phyloP scores from a whole-genome alignment of 2,329 filamentous ascomycete genomes.

The Calonectria pseudoturangicola region DNA sequence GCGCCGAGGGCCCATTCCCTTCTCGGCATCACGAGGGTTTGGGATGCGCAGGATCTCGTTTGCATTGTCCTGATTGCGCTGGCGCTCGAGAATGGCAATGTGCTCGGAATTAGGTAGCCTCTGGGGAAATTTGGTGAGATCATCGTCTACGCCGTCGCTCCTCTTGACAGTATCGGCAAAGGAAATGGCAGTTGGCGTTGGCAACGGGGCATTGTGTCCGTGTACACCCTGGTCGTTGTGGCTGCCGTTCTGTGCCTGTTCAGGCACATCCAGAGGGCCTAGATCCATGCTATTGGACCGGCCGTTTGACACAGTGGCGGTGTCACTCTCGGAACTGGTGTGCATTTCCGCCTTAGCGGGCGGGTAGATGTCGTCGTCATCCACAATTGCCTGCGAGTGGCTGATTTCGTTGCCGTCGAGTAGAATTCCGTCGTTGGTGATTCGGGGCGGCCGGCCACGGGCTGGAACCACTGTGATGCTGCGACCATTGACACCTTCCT shows the following conservation, averaged over 20 bases:
- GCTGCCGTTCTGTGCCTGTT: slow-evolving; percentile 38
- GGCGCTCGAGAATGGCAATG: slow-evolving; percentile 90
- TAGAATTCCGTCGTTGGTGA: slow-evolving; percentile 77
- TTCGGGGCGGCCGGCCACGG: slow-evolving; percentile 71
- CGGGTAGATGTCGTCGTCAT: slow-evolving; percentile 57
- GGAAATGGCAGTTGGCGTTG: slow-evolving; percentile 69
- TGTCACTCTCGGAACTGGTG: slow-evolving; percentile 63
- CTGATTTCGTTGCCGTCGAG: slow-evolving; percentile 58
- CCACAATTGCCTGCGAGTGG: slow-evolving; percentile 52
- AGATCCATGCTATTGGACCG: slow-evolving; percentile 52
- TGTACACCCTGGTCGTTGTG: slow-evolving; percentile 39
- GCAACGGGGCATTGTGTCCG: slow-evolving; percentile 34
- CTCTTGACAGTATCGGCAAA: slow-evolving; percentile 81
- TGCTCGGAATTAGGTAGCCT: slow-evolving; percentile 82
- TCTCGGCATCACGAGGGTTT: slow-evolving; percentile 91
- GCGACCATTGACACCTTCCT: slow-evolving; percentile 79
- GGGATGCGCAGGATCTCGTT: slow-evolving; percentile 87
- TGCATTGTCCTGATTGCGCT: slow-evolving; percentile 81
- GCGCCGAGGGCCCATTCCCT: slow-evolving; percentile 81
- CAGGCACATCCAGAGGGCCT: slow-evolving; percentile 48
- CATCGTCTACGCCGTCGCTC: slow-evolving; percentile 73
- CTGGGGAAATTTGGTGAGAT: slow-evolving; percentile 67
- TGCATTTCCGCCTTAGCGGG: slow-evolving; percentile 46
- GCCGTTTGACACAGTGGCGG: slow-evolving; percentile 56
- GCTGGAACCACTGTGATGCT: slow-evolving; percentile 80